phyloP scores from a whole-genome alignment of 1,139 yeast genomes.

The Meyerozyma sp. region DNA sequence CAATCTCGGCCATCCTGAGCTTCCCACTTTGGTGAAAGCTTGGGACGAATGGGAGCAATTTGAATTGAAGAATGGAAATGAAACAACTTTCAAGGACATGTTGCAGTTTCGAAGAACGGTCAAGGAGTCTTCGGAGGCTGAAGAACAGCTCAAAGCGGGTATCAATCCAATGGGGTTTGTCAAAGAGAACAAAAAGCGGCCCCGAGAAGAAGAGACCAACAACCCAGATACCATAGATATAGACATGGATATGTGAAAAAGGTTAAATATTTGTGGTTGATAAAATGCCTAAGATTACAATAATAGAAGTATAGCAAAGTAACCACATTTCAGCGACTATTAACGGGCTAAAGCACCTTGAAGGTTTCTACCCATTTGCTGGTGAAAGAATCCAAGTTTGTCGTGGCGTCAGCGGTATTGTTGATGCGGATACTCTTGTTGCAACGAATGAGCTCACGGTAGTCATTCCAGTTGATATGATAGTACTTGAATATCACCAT shows the following conservation, averaged over 20 bases:
- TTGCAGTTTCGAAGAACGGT: constrained; percentile 49
- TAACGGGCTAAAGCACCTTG: constrained; percentile 2
- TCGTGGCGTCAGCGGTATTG: constrained; percentile 26
- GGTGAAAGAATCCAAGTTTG: constrained; percentile 33
- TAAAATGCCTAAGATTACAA: not conserved
- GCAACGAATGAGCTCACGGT: constrained; percentile 23
- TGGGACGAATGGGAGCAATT: constrained; percentile 73
- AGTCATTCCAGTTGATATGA: constrained; percentile 41
- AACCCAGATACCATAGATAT: constrained; percentile 70
- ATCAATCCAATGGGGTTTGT: constrained; percentile 55
- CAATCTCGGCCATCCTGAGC: constrained; percentile 16
- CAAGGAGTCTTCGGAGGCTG: constrained; percentile 28
- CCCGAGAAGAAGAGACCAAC: constrained; percentile 7
- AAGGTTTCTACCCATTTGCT: constrained; percentile 35
- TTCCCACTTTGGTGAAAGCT: constrained; percentile 20
- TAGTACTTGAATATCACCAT: constrained; percentile 33
- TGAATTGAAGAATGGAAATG: constrained; percentile 68
- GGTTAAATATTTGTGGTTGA: not conserved
- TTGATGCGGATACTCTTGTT: constrained; percentile 38
- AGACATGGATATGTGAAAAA: constrained; percentile 31
- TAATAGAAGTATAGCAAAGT: not conserved
- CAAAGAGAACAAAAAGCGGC: constrained; percentile 29
- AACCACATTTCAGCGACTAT: not conserved
- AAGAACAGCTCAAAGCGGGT: constrained; percentile 17
- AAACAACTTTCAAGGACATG: constrained; percentile 71